A percentile compares a stretch with the other conserved stretches of the same genome.
These are phyloP conservation scores for Wilhelminamyces savonicus DNA, from an alignment of 805 yeast species.

Conservation along the genomic window DNA sequence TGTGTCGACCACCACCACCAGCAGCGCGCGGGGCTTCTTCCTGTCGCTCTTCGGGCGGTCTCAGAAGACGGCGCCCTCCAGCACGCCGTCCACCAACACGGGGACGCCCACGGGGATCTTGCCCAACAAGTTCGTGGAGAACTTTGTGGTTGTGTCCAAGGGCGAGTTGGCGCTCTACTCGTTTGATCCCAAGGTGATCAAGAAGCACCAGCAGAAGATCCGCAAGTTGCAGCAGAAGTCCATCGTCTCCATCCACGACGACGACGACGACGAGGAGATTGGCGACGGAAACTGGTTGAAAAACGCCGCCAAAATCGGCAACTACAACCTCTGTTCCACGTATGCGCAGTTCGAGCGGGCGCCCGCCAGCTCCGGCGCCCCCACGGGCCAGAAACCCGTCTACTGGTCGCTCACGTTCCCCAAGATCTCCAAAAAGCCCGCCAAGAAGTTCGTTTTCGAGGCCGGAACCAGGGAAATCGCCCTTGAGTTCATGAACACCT, in stretches of 20 bases:
- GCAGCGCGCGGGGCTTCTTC: conserved; percentile 1
- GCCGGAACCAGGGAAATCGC: conserved; percentile 67
- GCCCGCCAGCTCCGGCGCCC: conserved; percentile 7
- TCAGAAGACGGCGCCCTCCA: conserved; percentile 1
- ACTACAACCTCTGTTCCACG: conserved; percentile 46
- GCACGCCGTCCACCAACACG: conserved; percentile 6
- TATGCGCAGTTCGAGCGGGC: conserved; percentile 36
- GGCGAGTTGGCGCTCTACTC: conserved; percentile 58
- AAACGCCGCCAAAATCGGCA: conserved; percentile 52
- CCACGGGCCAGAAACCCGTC: conserved; percentile 12
- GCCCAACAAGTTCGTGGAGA: conserved; percentile 32
- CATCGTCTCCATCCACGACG: conserved; percentile 8
- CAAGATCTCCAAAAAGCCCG: conserved; percentile 23
- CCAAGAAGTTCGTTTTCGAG: conserved; percentile 50
- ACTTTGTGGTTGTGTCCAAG: conserved; percentile 62
- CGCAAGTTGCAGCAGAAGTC: conserved; percentile 11
- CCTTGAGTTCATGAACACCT: conserved; percentile 60
- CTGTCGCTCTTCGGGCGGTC: conserved; percentile 13
- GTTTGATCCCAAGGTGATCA: conserved; percentile 40
- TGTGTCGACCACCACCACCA: conserved; percentile 6
- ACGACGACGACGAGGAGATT: conserved; percentile 22
- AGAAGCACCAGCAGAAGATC: conserved; percentile 31
- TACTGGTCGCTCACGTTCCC: conserved; percentile 57
- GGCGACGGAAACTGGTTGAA: conserved; percentile 71
- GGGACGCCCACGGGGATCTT: conserved; percentile 3